Base-by-base conservation (phyloP, 352 stramenopile species). In the Phytopythium chamaehyphon region DNA sequence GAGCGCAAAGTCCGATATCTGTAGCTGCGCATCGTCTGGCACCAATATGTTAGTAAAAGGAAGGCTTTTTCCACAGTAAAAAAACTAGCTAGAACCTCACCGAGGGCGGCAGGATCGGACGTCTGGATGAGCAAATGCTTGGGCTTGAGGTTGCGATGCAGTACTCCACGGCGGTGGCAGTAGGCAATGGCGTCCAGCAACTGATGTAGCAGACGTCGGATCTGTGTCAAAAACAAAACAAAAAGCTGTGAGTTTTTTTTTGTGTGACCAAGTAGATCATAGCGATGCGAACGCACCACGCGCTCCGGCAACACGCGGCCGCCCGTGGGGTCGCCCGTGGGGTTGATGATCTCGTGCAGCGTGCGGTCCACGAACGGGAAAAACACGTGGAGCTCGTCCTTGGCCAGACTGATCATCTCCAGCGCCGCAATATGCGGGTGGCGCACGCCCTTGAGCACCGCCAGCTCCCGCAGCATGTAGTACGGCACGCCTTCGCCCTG, bases 351-450 rank as follows among this genome's bases (percentile, higher is more conserved):
- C 62, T 96, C 88, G 52, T 95, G 88, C 18, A 97, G 57, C 3
- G 86, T 96, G 59, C 94, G 90, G 62, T 95, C 88, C 21, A 96
- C 85, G 53, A 86, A 97, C 35, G 81, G 78, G 54, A 97, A 97
- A 62, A 97, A 96, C 11, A 96, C 80, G 47, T 95, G 82, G 1
- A 97, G 77, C 43, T 95, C 83, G 45, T 95, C 83, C 33, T 88
- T 80, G 16, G 80, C 83, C 3, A 96, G 66, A 43, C 79, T 92
- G 53, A 96, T 93, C 57, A 93, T 80, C 48, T 95, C 81, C 37
- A 96, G 64, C 1, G 82, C 86, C 21, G 88, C 83, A 61, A 97
- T 95, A 66, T 96, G 74, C 37, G 88, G 80, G 40, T 97, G 88
- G 47, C 80, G 73, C 54, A 96, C 89, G 19, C 86, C 83, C 45